Base-by-base conservation (phyloP, 225 moss, liverwort and hornwort species). In the Rhytidiadelphus loreus region DNA sequence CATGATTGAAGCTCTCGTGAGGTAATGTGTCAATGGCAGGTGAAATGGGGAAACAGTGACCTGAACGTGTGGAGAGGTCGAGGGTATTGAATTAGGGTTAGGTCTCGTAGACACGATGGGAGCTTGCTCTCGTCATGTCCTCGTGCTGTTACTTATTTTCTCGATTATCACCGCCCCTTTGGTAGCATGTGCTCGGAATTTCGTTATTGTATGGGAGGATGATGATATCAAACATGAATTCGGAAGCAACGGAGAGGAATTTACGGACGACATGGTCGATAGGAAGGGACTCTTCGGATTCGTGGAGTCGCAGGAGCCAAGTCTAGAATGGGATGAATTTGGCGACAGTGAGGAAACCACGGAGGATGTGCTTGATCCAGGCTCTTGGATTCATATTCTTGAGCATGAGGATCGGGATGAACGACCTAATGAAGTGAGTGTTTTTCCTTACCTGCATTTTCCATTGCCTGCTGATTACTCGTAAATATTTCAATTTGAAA, bases 291-390 rank as follows among this genome's bases (percentile, higher is more conserved):
- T 90, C 23, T 64, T 93, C 14, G 91, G 93, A 52, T 89, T 91
- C 48, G 83, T 87, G 72, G 93, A 90, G 62, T 75, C 91, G 85
- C 92, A 87, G 71, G 92, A 89, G 66, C 88, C 95, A 41, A 77
- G 44, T 87, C 76, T 90, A 22, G 93, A 93, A 78, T 95, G 95
- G 95, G 95, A 95, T 86, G 95, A 93, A 62, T 95, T 95, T 85
- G 95, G 92, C n/a, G 93, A 95, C 86, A 85, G 79, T 37, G 89
- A 93, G 48, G 93, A 93, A 78, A 86, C 89, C 77, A 88, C 89
- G 39, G 93, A 93, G 44, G 89, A 91, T 56, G 71, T 80, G 64
- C 91, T 95, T 53, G 95, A 95, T 92, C 91, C 92, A 25, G 95
- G 95, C 56, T 93, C 93, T 56, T 95, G 95, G 93, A 93, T 92